phyloP scores from a whole-genome alignment of 2,329 filamentous ascomycete species.

The Elsinoe arachidis region DNA sequence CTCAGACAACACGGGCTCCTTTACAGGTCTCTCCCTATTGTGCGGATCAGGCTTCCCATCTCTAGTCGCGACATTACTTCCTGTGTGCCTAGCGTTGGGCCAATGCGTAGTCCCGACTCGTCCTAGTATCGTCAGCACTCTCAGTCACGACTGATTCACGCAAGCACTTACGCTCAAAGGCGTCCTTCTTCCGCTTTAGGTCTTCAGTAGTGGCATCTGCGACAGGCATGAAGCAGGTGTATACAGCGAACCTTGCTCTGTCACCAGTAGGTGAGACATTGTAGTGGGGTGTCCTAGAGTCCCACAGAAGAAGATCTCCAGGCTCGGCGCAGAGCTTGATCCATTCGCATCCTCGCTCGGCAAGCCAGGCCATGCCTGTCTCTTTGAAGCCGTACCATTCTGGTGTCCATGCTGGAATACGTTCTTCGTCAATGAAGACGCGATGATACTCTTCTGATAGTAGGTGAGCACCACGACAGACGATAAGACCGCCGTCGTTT shows the following conservation, averaged over 20 bases:
- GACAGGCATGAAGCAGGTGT: conserved; percentile 21
- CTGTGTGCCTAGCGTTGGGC: background rate
- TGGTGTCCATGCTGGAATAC: conserved; percentile 15
- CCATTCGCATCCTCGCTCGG: conserved; percentile 18
- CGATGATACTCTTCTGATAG: conserved; percentile 28
- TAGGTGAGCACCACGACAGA: conserved; percentile 26
- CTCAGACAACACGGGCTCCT: conserved; percentile 32
- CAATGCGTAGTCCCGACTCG: conserved; percentile 3
- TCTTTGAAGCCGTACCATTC: conserved; percentile 27
- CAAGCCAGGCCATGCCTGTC: conserved; percentile 22
- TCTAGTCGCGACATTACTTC: conserved; percentile 15
- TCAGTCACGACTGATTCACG: background rate
- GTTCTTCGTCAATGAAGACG: conserved; percentile 17
- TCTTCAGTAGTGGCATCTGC: conserved; percentile 12
- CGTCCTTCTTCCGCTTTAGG: conserved; percentile 12
- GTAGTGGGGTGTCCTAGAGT: conserved; percentile 23
- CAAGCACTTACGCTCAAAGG: conserved; percentile 6
- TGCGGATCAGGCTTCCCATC: conserved; percentile 23
- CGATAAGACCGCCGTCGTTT: conserved; percentile 31
- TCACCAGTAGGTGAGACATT: conserved; percentile 22
- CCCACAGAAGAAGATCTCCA: conserved; percentile 18
- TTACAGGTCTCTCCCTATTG: conserved; percentile 30
- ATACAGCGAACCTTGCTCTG: conserved; percentile 22
- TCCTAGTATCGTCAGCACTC: background rate
- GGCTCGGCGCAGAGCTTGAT: conserved; percentile 17